A percentile compares a stretch with the other conserved stretches of the same genome.
These are phyloP conservation scores for Penicillium samsonianum DNA, from an alignment of 495 filamentous ascomycete species.

Conservation along the genomic window DNA sequence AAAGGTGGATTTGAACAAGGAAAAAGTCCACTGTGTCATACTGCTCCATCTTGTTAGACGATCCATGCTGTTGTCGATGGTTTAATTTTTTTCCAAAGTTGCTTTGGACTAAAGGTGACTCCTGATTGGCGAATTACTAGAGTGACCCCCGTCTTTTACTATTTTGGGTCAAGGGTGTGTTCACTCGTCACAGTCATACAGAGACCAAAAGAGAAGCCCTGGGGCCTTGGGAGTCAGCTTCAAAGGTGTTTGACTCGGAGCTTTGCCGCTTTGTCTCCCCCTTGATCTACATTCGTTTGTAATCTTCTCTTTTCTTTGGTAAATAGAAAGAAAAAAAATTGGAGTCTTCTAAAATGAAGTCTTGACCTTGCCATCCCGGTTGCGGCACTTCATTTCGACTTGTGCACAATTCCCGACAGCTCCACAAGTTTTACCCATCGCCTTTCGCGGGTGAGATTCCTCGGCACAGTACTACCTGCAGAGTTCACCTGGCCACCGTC, in stretches of 20 bases:
- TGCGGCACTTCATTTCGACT: slow-evolving; percentile 23
- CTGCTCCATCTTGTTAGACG: slow-evolving; percentile 9
- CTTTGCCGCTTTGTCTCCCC: slow-evolving; percentile 8
- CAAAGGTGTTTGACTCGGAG: slow-evolving; percentile 16
- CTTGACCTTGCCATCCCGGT: slow-evolving; percentile 23
- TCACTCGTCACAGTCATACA: slow-evolving; percentile 26
- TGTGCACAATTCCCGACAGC: slow-evolving; percentile 13
- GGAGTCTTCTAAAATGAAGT: slow-evolving; percentile 12
- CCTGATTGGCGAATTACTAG: neutral
- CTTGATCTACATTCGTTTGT: slow-evolving; percentile 7
- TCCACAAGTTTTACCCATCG: slow-evolving; percentile 22
- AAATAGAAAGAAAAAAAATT: neutral
- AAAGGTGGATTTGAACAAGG: slow-evolving; percentile 6
- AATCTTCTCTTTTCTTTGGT: slow-evolving; percentile 13
- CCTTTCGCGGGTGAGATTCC: slow-evolving; percentile 11
- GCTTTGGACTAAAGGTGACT: neutral
- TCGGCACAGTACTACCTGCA: slow-evolving; percentile 8
- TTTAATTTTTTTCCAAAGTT: neutral
- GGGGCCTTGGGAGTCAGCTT: neutral
- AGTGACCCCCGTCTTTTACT: slow-evolving; percentile 3
- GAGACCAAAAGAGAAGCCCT: neutral
- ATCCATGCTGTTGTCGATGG: slow-evolving; percentile 1
- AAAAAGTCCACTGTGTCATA: slow-evolving; percentile 16
- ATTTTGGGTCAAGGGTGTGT: slow-evolving; percentile 1
- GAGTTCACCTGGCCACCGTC: slow-evolving; percentile 4